Conservation (phyloP, 225 moss, liverwort and hornwort genomes). For the Physcomitrium patens region DNA sequence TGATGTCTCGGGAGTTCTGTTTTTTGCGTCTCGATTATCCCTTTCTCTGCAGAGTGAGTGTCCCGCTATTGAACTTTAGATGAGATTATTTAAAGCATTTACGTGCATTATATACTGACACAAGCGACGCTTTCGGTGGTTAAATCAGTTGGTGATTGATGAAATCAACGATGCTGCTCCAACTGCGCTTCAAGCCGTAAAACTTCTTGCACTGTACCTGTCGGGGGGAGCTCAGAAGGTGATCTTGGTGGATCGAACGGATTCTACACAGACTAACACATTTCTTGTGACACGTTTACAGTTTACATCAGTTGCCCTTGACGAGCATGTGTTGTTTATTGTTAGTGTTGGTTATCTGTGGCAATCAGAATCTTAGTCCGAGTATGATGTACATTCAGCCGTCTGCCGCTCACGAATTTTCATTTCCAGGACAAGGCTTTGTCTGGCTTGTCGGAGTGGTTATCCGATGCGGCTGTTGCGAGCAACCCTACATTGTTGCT, state of each 20-base stretch:
- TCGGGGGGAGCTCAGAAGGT: conserved; percentile 62
- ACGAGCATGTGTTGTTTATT: too few species aligned
- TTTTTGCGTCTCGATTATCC: too few species aligned
- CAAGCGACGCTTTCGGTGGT: background rate
- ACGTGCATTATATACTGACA: too few species aligned
- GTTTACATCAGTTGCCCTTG: too few species aligned
- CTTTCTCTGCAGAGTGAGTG: too few species aligned
- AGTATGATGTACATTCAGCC: background rate
- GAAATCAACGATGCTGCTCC: conserved; percentile 69
- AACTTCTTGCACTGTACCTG: conserved; percentile 70
- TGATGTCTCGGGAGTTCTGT: too few species aligned
- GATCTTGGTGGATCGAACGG: too few species aligned
- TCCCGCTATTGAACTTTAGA: too few species aligned
- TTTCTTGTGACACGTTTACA: too few species aligned
- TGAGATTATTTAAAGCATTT: too few species aligned
- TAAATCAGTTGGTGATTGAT: conserved; percentile 63
- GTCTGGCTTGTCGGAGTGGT: conserved; percentile 56
- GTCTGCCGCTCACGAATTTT: background rate
- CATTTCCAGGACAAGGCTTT: conserved; percentile 59
- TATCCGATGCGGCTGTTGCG: conserved; percentile 63
- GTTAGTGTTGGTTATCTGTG: background rate
- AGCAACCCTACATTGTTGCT: conserved; percentile 65
- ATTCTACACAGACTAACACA: too few species aligned
- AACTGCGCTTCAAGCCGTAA: conserved; percentile 74
- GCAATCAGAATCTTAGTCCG: background rate